phyloP scores from a whole-genome alignment of 176 grass and related monocot species.

The Oryza glaberrima region DNA sequence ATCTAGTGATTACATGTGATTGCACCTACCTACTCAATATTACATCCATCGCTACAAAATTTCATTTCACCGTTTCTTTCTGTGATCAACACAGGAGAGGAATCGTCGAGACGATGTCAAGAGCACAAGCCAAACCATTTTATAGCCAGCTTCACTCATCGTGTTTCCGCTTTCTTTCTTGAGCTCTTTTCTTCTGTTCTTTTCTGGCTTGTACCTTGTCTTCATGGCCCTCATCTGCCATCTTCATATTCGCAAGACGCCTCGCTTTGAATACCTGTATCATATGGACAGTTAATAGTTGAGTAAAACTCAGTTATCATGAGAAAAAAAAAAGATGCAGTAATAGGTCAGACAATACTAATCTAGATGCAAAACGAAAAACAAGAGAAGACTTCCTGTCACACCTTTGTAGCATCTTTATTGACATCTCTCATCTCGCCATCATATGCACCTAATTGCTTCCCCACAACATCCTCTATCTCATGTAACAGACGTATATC shows the following conservation, averaged over 20 bases:
- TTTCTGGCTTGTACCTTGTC: slow-evolving; percentile 70
- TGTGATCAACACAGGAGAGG: neutral
- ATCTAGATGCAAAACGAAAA: slow-evolving; percentile 22
- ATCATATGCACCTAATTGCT: slow-evolving; percentile 56
- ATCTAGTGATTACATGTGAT: neutral
- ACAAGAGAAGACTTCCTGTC: neutral
- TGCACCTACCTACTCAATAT: neutral
- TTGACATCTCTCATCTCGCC: slow-evolving; percentile 61
- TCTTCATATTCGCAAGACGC: slow-evolving; percentile 76
- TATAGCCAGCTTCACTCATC: slow-evolving; percentile 33
- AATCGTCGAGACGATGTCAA: neutral
- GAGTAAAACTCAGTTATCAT: slow-evolving; percentile 13
- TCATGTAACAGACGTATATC: slow-evolving; percentile 86
- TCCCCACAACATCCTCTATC: slow-evolving; percentile 78
- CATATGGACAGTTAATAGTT: neutral
- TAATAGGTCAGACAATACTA: neutral
- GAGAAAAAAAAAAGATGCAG: neutral
- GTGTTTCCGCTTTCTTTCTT: slow-evolving; percentile 62
- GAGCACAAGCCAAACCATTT: neutral
- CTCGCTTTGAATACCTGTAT: slow-evolving; percentile 80
- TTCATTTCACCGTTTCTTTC: neutral
- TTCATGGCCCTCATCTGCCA: slow-evolving; percentile 79
- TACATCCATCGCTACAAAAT: slow-evolving; percentile 22
- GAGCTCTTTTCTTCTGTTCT: slow-evolving; percentile 71
- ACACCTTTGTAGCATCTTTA: slow-evolving; percentile 82